A percentile compares a stretch with the other conserved stretches of the same genome.
Conservation (phyloP, 768 basidiomycete genomes). For the Hygrophorus russula region DNA sequence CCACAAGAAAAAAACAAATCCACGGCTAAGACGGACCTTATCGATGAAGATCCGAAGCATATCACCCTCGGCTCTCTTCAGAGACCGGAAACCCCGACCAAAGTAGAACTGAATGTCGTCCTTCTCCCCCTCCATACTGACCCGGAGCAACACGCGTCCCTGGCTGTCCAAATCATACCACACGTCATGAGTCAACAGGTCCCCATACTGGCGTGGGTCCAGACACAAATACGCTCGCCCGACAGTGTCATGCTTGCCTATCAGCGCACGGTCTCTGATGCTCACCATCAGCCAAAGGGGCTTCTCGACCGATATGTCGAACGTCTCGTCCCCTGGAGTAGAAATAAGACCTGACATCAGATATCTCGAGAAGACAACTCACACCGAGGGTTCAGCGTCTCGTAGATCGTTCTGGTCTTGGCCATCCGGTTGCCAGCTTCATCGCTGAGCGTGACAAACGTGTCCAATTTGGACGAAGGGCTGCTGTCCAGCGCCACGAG, state of each 20-base stretch:
- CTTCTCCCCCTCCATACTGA: slow-evolving; percentile 99
- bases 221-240: slow-evolving; percentile 89
- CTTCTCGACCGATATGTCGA: slow-evolving; percentile 88
- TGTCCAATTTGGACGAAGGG: slow-evolving; percentile 75
- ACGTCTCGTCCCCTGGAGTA: slow-evolving; percentile 84
- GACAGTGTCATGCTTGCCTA: slow-evolving; percentile 89
- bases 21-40: slow-evolving; percentile 50
- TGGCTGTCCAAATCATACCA: slow-evolving; percentile 86
- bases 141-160: slow-evolving; percentile 75
- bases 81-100: slow-evolving; percentile 84
- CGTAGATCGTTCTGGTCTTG: slow-evolving; percentile 94
- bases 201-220: slow-evolving; percentile 79
- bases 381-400: slow-evolving; percentile 86
- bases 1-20: not conserved
- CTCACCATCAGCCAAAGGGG: slow-evolving; percentile 97
- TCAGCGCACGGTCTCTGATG: slow-evolving; percentile 77
- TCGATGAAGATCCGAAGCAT: slow-evolving; percentile 96
- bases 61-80: slow-evolving; percentile 89
- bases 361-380: slow-evolving; percentile 19
- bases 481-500: slow-evolving; percentile 68
- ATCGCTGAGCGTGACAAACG: slow-evolving; percentile 91
- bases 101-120: slow-evolving; percentile 98
- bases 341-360: slow-evolving; percentile 6
- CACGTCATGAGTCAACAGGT: slow-evolving; percentile 83
- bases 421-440: slow-evolving; percentile 82